Conservation (phyloP, 371 early-diverging fungal genomes). For the Astathelohania contejeani region DNA sequence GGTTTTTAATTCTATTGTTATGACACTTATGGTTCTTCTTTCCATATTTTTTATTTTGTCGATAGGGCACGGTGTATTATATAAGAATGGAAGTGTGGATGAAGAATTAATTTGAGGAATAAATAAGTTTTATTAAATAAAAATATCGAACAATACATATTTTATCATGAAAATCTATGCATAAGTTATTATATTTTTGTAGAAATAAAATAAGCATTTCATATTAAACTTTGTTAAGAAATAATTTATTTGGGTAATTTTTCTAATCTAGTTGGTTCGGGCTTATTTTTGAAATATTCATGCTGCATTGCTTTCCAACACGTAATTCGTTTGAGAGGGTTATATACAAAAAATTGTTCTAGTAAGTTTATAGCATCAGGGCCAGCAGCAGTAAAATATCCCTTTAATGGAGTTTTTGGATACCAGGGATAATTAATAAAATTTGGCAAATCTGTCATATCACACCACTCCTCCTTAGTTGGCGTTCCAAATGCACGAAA, state of each 20-base stretch:
- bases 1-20: too few species aligned
- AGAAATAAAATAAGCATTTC: too few species aligned
- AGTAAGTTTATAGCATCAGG: constrained; percentile 74
- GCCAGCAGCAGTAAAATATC: constrained; percentile 74
- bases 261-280: constrained; percentile 65
- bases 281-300: constrained; percentile 68
- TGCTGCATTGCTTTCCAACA: constrained; percentile 64
- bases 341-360: constrained; percentile 69
- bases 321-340: constrained; percentile 71
- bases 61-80: too few species aligned
- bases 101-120: too few species aligned
- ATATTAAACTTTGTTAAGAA: too few species aligned
- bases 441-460: constrained; percentile 52
- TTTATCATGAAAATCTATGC: too few species aligned
- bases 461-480: constrained; percentile 77
- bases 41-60: too few species aligned
- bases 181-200: too few species aligned
- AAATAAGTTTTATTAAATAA: too few species aligned
- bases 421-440: constrained; percentile 37
- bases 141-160: too few species aligned
- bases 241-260: constrained; percentile 68
- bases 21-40: too few species aligned
- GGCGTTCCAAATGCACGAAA: constrained; percentile 90
- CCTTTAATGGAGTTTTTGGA: constrained; percentile 60
- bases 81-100: too few species aligned